phyloP scores from a whole-genome alignment of 768 basidiomycete species.

The Pulveroboletus sp. region DNA sequence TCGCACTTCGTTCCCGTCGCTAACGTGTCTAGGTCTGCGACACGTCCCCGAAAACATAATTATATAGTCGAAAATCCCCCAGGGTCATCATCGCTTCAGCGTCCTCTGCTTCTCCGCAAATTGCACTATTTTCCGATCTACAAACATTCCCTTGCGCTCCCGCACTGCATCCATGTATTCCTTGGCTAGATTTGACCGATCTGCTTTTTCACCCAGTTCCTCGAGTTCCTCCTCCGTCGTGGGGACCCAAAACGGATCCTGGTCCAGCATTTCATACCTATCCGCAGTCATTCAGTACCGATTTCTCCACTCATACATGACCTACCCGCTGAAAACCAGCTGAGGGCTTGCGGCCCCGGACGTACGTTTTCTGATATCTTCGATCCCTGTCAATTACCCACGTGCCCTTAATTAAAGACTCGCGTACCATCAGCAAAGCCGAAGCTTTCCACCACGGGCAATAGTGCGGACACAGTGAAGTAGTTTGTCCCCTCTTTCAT shows the following conservation, averaged over 20 bases:
- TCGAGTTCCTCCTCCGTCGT: conserved; percentile 96
- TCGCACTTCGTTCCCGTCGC: conserved; percentile 12
- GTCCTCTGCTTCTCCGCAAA: conserved; percentile 98
- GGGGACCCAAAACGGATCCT: conserved; percentile 97
- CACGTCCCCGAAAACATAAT: too few relatives aligned
- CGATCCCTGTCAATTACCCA: conserved; percentile 6
- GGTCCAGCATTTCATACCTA: conserved; percentile 89
- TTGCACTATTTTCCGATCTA: conserved; percentile 91
- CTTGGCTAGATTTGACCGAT: conserved; percentile 89
- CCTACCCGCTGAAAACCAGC: conserved; percentile 91
- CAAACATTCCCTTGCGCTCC: conserved; percentile 92
- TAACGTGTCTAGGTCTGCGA: conserved; percentile 5
- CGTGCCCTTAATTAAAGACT: background rate
- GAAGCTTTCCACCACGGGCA: conserved; percentile 97
- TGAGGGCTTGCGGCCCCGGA: conserved; percentile 98
- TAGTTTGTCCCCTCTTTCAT: conserved; percentile 98
- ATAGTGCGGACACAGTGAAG: conserved; percentile 84
- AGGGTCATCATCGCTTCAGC: conserved; percentile 47
- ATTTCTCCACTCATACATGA: conserved; percentile 4
- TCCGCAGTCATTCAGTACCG: conserved; percentile 15
- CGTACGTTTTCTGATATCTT: conserved; percentile 93
- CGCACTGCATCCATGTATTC: conserved; percentile 88
- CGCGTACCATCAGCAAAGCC: conserved; percentile 90
- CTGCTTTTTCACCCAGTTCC: conserved; percentile 94
- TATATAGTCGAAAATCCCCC: background rate